Evolutionary conservation across 2,329 filamentous ascomycete species (phyloP).

Genomic region (Microdochium nivale): DNA sequence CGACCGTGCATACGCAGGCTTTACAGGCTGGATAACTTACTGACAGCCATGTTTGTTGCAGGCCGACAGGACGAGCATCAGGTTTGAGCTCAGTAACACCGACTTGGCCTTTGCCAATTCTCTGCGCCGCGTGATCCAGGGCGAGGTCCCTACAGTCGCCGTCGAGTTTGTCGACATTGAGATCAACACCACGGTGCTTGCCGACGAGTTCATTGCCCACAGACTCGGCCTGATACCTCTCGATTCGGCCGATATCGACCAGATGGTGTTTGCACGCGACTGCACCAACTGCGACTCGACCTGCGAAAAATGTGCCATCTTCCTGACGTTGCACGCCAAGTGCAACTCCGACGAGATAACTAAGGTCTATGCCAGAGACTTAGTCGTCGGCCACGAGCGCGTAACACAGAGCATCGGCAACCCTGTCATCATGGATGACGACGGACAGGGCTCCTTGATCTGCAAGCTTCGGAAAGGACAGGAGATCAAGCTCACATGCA

Average conservation of each 20-base stretch:
- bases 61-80: constrained; percentile 73
- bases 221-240: constrained; percentile 86
- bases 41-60: constrained; percentile 24
- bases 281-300: constrained; percentile 90
- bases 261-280: constrained; percentile 80
- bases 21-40: not conserved
- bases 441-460: constrained; percentile 75
- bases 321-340: constrained; percentile 73
- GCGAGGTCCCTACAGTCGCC: constrained; percentile 88
- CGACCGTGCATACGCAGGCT: constrained; percentile 3
- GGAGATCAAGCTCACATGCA: constrained; percentile 81
- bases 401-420: constrained; percentile 68
- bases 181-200: constrained; percentile 87
- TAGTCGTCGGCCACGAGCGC: constrained; percentile 63
- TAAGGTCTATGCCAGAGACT: constrained; percentile 86
- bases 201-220: constrained; percentile 93
- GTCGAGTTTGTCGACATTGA: constrained; percentile 93
- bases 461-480: constrained; percentile 86
- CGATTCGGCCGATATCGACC: constrained; percentile 72
- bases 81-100: constrained; percentile 85
- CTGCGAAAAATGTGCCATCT: constrained; percentile 86
- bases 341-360: constrained; percentile 83
- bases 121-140: constrained; percentile 80
- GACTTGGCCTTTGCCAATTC: constrained; percentile 91
- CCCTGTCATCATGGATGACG: constrained; percentile 76